Evolutionary conservation across 345 rosid species (phyloP), one percentile per base, ranked within the genome.

Genomic region (Acer yangbiense): DNA sequence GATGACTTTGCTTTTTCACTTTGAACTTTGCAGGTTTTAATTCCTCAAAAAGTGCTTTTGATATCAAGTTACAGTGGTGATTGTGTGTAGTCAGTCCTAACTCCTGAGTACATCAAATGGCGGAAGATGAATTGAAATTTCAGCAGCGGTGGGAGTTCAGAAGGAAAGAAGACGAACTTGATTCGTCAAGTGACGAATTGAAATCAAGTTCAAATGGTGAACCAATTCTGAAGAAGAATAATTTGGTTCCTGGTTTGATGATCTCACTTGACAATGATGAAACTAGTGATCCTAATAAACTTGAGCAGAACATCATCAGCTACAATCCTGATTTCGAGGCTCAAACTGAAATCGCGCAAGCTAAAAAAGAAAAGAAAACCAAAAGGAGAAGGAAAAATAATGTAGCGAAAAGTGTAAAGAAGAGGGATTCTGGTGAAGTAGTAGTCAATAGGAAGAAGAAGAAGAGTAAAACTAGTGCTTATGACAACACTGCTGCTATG

Each of bases 101-200:
- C n/a, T n/a, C 58, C 65, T 58, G 69, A 21, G 71, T 65, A 67
- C 6, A 35, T 17, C 74, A 2, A 72, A 81, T 77, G 85, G 80
- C 74, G 60, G 81, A 80, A 68, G 81, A 80, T 69, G 89, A 89
- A 55, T 61, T 79, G 73, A 74, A 72, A 62, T 83, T 84, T 77
- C 85, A 73, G 73, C 90, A 80, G 72, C 83, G 90, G 16, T 89
- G 90, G 93, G 89, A 81, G 64, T 86, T 86, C 72, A 79, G 88
- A 79, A 82, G 87, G 63, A 80, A 67, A 61, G 86, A 83, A 3
- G 50, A 76, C 61, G 83, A 81, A 58, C 64, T 75, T 21, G 89
- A 85, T 81, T 84, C 89, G 27, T 86, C 91, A 6, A 86, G 85
- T 74, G 76, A 89, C 39, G 84, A 83, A 39, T 80, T 83, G 20